Conservation (phyloP, 345 rosid species). For the Erysimum cheiranthoides region DNA sequence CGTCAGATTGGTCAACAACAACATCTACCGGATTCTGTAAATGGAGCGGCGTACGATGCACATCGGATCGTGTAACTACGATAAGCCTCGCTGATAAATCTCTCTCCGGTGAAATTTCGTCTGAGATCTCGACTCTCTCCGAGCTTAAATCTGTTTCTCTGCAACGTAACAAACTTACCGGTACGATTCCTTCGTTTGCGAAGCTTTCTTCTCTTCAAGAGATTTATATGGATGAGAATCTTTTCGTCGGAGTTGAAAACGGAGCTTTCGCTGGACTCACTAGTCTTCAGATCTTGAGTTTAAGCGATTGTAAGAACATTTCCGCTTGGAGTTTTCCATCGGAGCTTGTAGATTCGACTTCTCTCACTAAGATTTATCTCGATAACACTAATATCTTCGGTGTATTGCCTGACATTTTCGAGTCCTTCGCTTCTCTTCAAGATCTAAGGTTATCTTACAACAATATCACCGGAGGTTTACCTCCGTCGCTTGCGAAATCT, state of each 20-base stretch:
- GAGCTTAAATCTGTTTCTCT: conserved; percentile 54
- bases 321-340: conserved; percentile 66
- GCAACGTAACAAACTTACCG: conserved; percentile 60
- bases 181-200: conserved; percentile 68
- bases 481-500: conserved; percentile 59
- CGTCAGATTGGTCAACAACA: conserved; percentile 62
- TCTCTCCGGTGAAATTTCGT: conserved; percentile 57
- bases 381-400: conserved; percentile 55
- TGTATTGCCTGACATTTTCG: conserved; percentile 65
- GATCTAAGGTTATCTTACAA: conserved; percentile 70
- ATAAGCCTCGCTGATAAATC: conserved; percentile 50
- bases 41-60: conserved; percentile 65
- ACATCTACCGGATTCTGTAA: conserved; percentile 52
- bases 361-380: conserved; percentile 54
- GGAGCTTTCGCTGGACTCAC: conserved; percentile 71
- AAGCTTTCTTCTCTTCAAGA: conserved; percentile 54
- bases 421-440: conserved; percentile 52
- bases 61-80: conserved; percentile 50
- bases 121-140: conserved; percentile 62
- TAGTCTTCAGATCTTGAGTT: conserved; percentile 52
- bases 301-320: conserved; percentile 48
- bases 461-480: conserved; percentile 70
- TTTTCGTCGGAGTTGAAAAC: conserved; percentile 56
- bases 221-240: conserved; percentile 56
- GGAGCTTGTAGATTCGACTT: conserved; percentile 53